Evolutionary conservation across 2,329 filamentous ascomycete species (phyloP), one percentile per base, ranked within the genome.

Genomic region (Cytospora mali): DNA sequence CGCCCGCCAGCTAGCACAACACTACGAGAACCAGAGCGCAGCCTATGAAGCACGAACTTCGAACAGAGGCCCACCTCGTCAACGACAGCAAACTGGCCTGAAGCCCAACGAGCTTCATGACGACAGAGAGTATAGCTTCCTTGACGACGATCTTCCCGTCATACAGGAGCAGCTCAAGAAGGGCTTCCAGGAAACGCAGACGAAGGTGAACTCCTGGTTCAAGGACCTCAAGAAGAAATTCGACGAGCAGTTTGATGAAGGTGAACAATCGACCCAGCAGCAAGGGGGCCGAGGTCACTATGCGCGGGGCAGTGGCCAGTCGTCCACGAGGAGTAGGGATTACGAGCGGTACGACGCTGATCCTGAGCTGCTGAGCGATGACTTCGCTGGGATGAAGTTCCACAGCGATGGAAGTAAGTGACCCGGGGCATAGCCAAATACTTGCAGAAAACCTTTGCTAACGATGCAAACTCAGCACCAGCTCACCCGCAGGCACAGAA

Each of bases 261-360:
- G 88, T 60, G 84, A 85, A 48, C 82, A 84, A 59, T 69, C 73
- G 54, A 75, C 77, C 25, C 64, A 66, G n/a, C 64, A 57, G 28
- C 72, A 73, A n/a, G 68, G 67, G n/a, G 74, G 76, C 65, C 57
- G 57, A 27, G 50, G 27, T 33, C 75, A 69, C 31, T 71, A 69
- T 57, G 77, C 79, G 60, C 77, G 86, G 64, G 82, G 84, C 57
- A 86, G 83, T 60, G 85, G 84, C 14, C 88, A 91, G 67, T 75
- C 81, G 53, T 83, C 83, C 65, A 83, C 89, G 69, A 85, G 90
- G 70, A 97, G 93, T 73, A 89, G 89, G 48, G 94, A 98, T 74
- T 92, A 93, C 66, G 90, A 93, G 69, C 88, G 92, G 62, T 99
- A 99, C 73, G 95, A 99, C 74, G 93, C 93, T 29, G 95, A 99